Base-by-base conservation (phyloP, 2,329 filamentous ascomycete species). In the Colletotrichum horii region DNA sequence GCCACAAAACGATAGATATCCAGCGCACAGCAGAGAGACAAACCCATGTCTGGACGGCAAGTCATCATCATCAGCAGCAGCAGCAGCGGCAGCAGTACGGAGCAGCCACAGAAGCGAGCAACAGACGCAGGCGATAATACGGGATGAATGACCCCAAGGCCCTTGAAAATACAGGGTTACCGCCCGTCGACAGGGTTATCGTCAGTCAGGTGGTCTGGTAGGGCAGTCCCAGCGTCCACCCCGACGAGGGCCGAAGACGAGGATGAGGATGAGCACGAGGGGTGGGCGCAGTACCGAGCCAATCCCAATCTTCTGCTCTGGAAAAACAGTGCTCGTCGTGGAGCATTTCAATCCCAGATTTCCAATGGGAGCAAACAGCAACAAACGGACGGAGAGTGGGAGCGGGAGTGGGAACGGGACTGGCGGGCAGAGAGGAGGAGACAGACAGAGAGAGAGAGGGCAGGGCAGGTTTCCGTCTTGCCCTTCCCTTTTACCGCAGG, bases 141-240 rank as follows among this genome's bases (percentile, higher is more conserved):
- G 52, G 60, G 48, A 71, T 38, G 61, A 34, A 71, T 75, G 56
- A 66, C 72, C 61, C 26, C 60, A 58, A 71, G 52, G 22, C 36
- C 28, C 52, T 58, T 38, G 19, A 66, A n/a, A n/a, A 36, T 70
- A 52, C 43, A 52, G 43, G 43, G 43, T 52, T 52, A 32, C 67
- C 56, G 24, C 61, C 36, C 56, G 22, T 62, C 26, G 36, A n/a
- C 73, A 72, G 69, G 70, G 73, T 66, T 62, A 30, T 43, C n/a
- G 62, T 36, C 52, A 61, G 73, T 75, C 69, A 75, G 73, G 69
- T 75, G 73, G 36, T 73, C 69, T 34, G 56, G 69, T 67, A 67
- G 43, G 70, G 52, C 69, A 62, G 68, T 28, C 61, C 36, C 34
- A 32, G 55, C 19, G 38, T 22, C 52, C 43, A 61, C 56, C 28